Conservation (phyloP, 352 stramenopile genomes). For the Lagenidium giganteum region DNA sequence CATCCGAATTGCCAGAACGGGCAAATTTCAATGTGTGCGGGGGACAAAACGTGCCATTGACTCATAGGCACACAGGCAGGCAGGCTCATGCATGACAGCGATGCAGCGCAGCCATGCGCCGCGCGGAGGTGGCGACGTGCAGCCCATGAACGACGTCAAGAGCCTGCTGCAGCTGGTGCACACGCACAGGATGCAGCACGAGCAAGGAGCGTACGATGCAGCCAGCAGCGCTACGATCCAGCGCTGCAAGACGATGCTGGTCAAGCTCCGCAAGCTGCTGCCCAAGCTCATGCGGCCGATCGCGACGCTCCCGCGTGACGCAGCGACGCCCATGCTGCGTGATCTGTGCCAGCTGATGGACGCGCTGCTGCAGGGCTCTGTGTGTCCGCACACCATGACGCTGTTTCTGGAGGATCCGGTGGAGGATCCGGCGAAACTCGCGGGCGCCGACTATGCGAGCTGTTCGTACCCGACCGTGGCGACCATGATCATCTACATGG, state of each 20-base stretch:
- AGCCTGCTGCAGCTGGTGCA: slow-evolving; percentile 38
- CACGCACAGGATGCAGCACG: slow-evolving; percentile 41
- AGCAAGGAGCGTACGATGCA: slow-evolving; percentile 33
- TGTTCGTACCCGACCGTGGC: slow-evolving; percentile 41
- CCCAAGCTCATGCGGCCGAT: slow-evolving; percentile 63
- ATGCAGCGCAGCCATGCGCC: no score
- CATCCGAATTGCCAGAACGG: no score
- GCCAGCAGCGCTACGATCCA: slow-evolving; percentile 25
- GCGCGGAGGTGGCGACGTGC: slow-evolving; percentile 10
- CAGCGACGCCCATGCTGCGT: slow-evolving; percentile 31
- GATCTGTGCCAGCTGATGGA: slow-evolving; percentile 53
- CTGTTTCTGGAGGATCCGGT: slow-evolving; percentile 49
- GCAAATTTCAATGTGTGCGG: no score
- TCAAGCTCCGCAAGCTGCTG: slow-evolving; percentile 60
- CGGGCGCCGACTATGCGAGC: slow-evolving; percentile 1
- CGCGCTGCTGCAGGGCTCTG: slow-evolving; percentile 30
- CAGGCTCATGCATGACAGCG: no score
- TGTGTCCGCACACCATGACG: slow-evolving; percentile 56
- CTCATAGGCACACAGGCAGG: no score
- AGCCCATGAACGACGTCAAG: slow-evolving; percentile 45
- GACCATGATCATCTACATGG: slow-evolving; percentile 72
- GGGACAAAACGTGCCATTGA: no score
- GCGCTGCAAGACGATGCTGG: slow-evolving; percentile 62
- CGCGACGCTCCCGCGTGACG: slow-evolving; percentile 22
- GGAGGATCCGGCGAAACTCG: neutral